phyloP scores from a whole-genome alignment of 768 basidiomycete genomes.

The Kwoniella mangroviensis region DNA sequence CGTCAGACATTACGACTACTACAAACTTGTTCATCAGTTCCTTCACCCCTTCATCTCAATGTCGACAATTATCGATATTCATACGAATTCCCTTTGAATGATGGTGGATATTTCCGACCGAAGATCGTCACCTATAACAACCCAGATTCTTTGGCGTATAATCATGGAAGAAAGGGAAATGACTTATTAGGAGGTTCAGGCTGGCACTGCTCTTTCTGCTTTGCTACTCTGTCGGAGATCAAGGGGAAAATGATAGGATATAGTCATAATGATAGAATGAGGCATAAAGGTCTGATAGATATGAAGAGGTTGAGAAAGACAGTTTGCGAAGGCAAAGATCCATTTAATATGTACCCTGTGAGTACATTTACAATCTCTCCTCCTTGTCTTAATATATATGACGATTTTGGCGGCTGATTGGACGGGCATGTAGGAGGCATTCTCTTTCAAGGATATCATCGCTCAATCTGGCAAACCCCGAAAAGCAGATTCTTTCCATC shows the following conservation, averaged over 20 bases:
- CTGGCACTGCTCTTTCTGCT: slow-evolving; percentile 45
- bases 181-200: slow-evolving; percentile 33
- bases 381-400: neutral
- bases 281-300: slow-evolving; percentile 20
- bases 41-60: slow-evolving; percentile 29
- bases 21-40: slow-evolving; percentile 21
- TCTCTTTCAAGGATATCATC: slow-evolving; percentile 34
- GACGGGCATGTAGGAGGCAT: slow-evolving; percentile 23
- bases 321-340: slow-evolving; percentile 41
- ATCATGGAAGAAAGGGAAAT: slow-evolving; percentile 26
- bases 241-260: slow-evolving; percentile 43
- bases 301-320: slow-evolving; percentile 24
- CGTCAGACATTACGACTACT: slow-evolving; percentile 30
- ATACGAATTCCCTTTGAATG: slow-evolving; percentile 30
- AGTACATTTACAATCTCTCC: slow-evolving; percentile 12
- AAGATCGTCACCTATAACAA: slow-evolving; percentile 10
- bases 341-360: slow-evolving; percentile 44
- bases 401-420: neutral
- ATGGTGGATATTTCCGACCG: slow-evolving; percentile 33
- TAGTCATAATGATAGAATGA: slow-evolving; percentile 43
- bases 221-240: slow-evolving; percentile 34
- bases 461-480: slow-evolving; percentile 24
- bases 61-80: slow-evolving; percentile 38
- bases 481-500: slow-evolving; percentile 16
- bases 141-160: slow-evolving; percentile 16